Evolutionary conservation across 1,284 basidiomycete genomes (phyloP), one percentile per base, ranked within the genome.

Genomic region (Cryptococcus sp.): DNA sequence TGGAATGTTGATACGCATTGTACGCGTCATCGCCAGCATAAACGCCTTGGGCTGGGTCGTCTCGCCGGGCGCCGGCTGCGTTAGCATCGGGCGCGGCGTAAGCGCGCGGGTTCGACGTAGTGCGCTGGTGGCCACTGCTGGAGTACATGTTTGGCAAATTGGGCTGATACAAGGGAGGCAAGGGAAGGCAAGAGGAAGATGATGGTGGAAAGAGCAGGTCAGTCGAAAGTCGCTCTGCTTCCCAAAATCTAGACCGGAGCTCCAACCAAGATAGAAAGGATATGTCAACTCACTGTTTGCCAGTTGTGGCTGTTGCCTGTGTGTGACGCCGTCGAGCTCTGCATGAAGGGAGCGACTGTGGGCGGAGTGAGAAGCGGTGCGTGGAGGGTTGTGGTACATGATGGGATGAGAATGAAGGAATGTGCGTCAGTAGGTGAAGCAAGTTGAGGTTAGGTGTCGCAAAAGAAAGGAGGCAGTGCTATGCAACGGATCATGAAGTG

Each of bases 41-140:
- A 19, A 62, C 51, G n/a, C 52, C 54, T n/a, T 61, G 53, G 22
- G 52, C 40, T 13, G 44, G 16, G 46, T 69, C 67, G 50, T 65
- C 64, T 25, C 64, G 40, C 25, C 62, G 55, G 22, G 26, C 54
- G n/a, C 53, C 55, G 34, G 53, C 41, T 8, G 48, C 34, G 19
- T 38, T 43, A 10, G 57, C 25, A 50, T 67, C 63, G 16, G 62
- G 54, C 3, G 62, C 54, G 44, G 64, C 57, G 48, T 68, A 74
- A 3, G 70, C 46, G 22, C 70, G 60, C 22, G 71, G 71, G 52
- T 70, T 75, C 25, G 71, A 66, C 26, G 66, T 55, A 38, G 52
- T 62, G 15, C 70, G 65, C 53, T 71, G 73, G 34, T 66, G 63
- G n/a, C n/a, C n/a, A 49, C 56, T 54, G 39, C 64, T 59, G 34